phyloP scores from a whole-genome alignment of 768 basidiomycete genomes.

The Russula ochroleuca region DNA sequence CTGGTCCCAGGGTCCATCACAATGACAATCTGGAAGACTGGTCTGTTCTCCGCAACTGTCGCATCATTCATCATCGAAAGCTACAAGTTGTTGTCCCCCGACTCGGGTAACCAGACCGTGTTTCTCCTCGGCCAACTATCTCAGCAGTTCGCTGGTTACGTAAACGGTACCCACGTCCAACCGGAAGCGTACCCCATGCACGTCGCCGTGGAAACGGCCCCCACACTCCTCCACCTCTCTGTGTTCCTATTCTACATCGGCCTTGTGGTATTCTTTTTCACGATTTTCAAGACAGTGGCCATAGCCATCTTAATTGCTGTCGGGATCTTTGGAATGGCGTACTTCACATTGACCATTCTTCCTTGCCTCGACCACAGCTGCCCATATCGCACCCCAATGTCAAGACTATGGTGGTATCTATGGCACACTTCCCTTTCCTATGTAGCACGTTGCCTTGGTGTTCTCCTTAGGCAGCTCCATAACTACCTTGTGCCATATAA shows the following conservation, averaged over 20 bases:
- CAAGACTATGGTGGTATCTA: conserved; percentile 11
- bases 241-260: conserved; percentile 24
- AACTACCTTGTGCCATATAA: not conserved
- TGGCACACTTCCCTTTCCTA: not conserved
- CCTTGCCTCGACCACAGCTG: conserved; percentile 15
- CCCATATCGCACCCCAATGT: conserved; percentile 25
- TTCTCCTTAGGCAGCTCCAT: not conserved
- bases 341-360: conserved; percentile 12
- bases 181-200: not conserved
- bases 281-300: conserved; percentile 9
- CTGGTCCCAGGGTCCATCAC: not conserved
- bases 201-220: conserved; percentile 1
- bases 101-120: conserved; percentile 11
- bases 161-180: conserved; percentile 5
- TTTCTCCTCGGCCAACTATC: conserved; percentile 18
- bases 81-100: conserved; percentile 21
- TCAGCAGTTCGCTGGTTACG: conserved; percentile 4
- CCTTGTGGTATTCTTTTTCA: conserved; percentile 17
- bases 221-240: conserved; percentile 33
- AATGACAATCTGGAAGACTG: conserved; percentile 19
- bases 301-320: not conserved
- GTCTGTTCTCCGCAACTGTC: conserved; percentile 30
- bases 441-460: not conserved
- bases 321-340: conserved; percentile 5
- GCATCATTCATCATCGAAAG: conserved; percentile 29